Conservation (phyloP, 768 basidiomycete species). For the Suillus luteus region DNA sequence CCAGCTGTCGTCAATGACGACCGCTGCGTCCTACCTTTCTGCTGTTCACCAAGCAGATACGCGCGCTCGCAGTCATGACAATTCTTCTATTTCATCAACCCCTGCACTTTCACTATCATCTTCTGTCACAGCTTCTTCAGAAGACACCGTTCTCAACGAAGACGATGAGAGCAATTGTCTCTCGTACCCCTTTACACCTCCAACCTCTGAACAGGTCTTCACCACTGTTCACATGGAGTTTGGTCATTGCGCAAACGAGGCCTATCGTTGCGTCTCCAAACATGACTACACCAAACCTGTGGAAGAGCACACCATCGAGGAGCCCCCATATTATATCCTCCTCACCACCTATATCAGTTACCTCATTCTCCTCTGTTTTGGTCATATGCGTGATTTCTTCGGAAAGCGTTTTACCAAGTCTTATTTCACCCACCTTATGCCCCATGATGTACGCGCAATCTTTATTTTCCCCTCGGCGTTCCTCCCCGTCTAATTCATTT, state of each 20-base stretch:
- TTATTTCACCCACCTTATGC: constrained; percentile 80
- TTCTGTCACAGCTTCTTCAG: constrained; percentile 66
- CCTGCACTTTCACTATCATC: constrained; percentile 78
- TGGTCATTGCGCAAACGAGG: constrained; percentile 83
- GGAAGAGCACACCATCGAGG: constrained; percentile 63
- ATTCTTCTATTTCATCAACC: constrained; percentile 57
- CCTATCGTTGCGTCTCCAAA: constrained; percentile 67
- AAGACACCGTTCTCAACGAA: constrained; percentile 66
- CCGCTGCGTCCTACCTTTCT: constrained; percentile 61
- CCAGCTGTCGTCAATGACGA: constrained; percentile 42
- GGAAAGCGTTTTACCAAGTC: constrained; percentile 78
- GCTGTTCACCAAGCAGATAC: constrained; percentile 60
- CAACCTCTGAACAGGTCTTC: constrained; percentile 80
- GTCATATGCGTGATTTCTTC: constrained; percentile 93
- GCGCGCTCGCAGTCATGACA: constrained; percentile 51
- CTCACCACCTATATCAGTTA: constrained; percentile 93
- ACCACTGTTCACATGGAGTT: constrained; percentile 87
- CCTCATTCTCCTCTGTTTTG: constrained; percentile 86
- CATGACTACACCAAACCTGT: constrained; percentile 52
- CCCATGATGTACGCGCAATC: constrained; percentile 67
- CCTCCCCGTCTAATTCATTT: constrained; percentile 6
- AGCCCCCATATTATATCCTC: constrained; percentile 92
- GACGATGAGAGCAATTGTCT: constrained; percentile 59
- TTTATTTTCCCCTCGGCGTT: background rate
- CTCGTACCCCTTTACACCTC: constrained; percentile 60